These are phyloP conservation scores for Colletotrichum sojae DNA, from an alignment of 2,329 filamentous ascomycete species.

Conservation along the genomic window DNA sequence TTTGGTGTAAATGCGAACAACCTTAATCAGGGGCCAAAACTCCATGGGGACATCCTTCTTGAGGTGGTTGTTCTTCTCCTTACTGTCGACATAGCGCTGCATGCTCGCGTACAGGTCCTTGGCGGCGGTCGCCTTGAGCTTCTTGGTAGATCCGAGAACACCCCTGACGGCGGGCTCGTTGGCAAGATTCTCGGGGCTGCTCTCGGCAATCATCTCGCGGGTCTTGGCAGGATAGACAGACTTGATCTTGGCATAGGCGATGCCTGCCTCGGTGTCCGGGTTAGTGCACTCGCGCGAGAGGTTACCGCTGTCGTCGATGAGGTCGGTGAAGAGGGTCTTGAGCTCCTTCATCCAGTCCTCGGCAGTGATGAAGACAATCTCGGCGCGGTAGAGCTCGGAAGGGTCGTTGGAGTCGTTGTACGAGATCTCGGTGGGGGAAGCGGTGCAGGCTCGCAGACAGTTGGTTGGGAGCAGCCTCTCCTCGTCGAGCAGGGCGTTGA, in stretches of 20 bases:
- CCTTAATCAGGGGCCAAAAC: conserved; percentile 68
- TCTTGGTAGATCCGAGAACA: conserved; percentile 46
- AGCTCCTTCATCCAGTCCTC: conserved; percentile 70
- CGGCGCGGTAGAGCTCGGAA: conserved; percentile 60
- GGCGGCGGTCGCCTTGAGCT: conserved; percentile 42
- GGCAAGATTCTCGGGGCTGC: conserved; percentile 42
- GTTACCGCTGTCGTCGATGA: conserved; percentile 58
- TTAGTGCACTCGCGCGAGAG: conserved; percentile 54
- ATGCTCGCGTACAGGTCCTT: conserved; percentile 44
- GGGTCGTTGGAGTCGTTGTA: conserved; percentile 65
- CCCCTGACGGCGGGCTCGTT: conserved; percentile 43
- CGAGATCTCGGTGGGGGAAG: conserved; percentile 72
- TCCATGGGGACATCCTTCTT: conserved; percentile 42
- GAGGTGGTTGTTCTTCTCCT: conserved; percentile 44
- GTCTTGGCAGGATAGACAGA: conserved; percentile 59
- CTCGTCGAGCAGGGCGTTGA: conserved; percentile 75
- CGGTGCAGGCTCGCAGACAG: conserved; percentile 74
- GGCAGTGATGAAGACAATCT: conserved; percentile 70
- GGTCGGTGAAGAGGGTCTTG: conserved; percentile 61
- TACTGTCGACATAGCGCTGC: conserved; percentile 49
- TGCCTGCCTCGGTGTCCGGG: conserved; percentile 58
- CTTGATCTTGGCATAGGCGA: conserved; percentile 60
- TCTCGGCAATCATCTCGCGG: conserved; percentile 46
- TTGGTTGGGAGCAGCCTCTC: conserved; percentile 62
- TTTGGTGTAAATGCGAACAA: conserved; percentile 58